phyloP scores from a whole-genome alignment of 768 basidiomycete genomes.

The Boletus rubescentipes region DNA sequence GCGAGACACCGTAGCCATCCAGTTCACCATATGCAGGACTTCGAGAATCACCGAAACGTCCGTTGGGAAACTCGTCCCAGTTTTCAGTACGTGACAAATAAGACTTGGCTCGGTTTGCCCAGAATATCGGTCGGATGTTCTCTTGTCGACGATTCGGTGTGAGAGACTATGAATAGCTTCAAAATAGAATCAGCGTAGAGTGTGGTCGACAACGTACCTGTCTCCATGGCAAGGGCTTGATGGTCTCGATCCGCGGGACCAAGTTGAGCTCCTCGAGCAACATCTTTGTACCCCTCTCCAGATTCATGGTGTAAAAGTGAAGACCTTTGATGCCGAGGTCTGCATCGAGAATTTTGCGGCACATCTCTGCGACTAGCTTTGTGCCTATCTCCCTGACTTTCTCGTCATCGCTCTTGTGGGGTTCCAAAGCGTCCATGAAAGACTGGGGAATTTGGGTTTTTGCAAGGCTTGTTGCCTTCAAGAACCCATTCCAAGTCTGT shows the following conservation, averaged over 20 bases:
- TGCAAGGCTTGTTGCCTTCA: slow-evolving; percentile 75
- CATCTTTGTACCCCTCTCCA: slow-evolving; percentile 95
- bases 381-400: slow-evolving; percentile 90
- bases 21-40: slow-evolving; percentile 98
- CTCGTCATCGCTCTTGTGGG: slow-evolving; percentile 89
- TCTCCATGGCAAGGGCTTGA: slow-evolving; percentile 97
- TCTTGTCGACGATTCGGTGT: slow-evolving; percentile 91
- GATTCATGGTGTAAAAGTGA: slow-evolving; percentile 97
- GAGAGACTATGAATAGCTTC: slow-evolving; percentile 57
- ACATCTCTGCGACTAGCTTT: slow-evolving; percentile 94
- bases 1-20: slow-evolving; percentile 92
- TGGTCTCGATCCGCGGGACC: slow-evolving; percentile 82
- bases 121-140: slow-evolving; percentile 96
- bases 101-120: slow-evolving; percentile 95
- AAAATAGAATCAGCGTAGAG: not conserved
- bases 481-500: slow-evolving; percentile 95
- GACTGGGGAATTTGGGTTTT: slow-evolving; percentile 75
- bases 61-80: slow-evolving; percentile 99
- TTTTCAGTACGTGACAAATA: slow-evolving; percentile 96
- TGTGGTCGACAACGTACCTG: slow-evolving; percentile 54
- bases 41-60: slow-evolving; percentile 95
- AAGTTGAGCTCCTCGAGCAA: slow-evolving; percentile 88
- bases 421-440: slow-evolving; percentile 77
- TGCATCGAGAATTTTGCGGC: slow-evolving; percentile 76
- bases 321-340: slow-evolving; percentile 83